Evolutionary conservation across 768 basidiomycete species (phyloP).

Genomic region (Rhizopogon sp.): DNA sequence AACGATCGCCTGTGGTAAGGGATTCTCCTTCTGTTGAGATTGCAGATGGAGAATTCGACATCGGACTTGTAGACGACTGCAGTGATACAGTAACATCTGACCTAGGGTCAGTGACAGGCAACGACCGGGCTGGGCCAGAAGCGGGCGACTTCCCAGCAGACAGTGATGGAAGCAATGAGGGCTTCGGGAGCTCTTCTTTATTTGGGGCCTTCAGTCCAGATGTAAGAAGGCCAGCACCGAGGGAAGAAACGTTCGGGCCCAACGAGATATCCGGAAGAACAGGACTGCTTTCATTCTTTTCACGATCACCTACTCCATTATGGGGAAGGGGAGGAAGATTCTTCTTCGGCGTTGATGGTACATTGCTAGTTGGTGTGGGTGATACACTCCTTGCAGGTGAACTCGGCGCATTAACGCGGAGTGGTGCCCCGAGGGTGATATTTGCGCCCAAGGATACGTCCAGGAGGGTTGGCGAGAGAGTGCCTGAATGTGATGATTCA

Average conservation of each 20-base stretch:
- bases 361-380: background rate
- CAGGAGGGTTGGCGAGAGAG: background rate
- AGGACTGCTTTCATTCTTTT: background rate
- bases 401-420: background rate
- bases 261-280: constrained; percentile 11
- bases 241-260: constrained; percentile 6
- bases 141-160: background rate
- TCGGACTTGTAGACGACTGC: background rate
- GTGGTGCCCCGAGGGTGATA: constrained; percentile 11
- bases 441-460: constrained; percentile 17
- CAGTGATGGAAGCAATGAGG: background rate
- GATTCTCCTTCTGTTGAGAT: background rate
- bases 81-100: background rate
- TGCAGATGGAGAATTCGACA: background rate
- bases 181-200: background rate
- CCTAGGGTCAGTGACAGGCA: too few species aligned
- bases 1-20: background rate
- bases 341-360: background rate
- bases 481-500: background rate
- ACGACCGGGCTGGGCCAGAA: too few species aligned
- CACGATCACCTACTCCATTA: background rate
- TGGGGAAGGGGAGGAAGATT: background rate
- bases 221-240: constrained; percentile 4
- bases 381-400: background rate
- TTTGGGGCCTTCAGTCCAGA: background rate